Conservation (phyloP, 2,329 filamentous ascomycete species). For the Cadophora sp. region DNA sequence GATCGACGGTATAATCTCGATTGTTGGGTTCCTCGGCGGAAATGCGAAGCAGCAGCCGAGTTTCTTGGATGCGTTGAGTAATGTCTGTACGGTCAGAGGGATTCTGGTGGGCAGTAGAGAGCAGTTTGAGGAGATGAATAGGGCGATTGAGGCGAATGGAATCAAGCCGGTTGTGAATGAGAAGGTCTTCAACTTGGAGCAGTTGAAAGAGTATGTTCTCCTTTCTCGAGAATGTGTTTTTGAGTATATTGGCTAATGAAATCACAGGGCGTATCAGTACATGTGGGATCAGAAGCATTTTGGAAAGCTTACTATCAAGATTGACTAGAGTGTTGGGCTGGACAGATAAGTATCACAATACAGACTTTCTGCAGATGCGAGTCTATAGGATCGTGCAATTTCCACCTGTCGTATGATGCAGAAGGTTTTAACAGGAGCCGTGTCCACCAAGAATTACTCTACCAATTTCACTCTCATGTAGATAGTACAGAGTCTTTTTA, state of each 20-base stretch:
- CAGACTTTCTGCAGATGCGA: not conserved
- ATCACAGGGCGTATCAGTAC: slow-evolving; percentile 53
- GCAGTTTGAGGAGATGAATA: slow-evolving; percentile 59
- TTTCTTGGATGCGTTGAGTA: slow-evolving; percentile 44
- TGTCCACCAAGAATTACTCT: too few species aligned
- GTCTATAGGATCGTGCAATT: not conserved
- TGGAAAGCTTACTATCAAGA: slow-evolving; percentile 53
- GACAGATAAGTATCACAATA: not conserved
- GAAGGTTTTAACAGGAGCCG: too few species aligned
- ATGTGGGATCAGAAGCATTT: slow-evolving; percentile 59
- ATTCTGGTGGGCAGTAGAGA: slow-evolving; percentile 53
- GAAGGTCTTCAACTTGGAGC: slow-evolving; percentile 52
- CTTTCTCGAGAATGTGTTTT: not conserved
- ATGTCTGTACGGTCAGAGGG: slow-evolving; percentile 52
- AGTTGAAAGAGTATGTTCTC: slow-evolving; percentile 48
- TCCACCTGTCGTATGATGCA: too few species aligned
- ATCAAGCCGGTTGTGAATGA: slow-evolving; percentile 55
- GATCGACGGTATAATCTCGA: slow-evolving; percentile 49
- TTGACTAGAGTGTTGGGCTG: slow-evolving; percentile 18
- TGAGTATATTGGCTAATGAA: not conserved
- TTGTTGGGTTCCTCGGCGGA: slow-evolving; percentile 48
- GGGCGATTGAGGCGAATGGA: slow-evolving; percentile 54
- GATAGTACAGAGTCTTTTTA: too few species aligned
- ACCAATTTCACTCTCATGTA: too few species aligned
- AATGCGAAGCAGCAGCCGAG: slow-evolving; percentile 35